These are phyloP conservation scores for Botryotinia convoluta DNA, from an alignment of 2,329 filamentous ascomycete genomes.

Conservation along the genomic window DNA sequence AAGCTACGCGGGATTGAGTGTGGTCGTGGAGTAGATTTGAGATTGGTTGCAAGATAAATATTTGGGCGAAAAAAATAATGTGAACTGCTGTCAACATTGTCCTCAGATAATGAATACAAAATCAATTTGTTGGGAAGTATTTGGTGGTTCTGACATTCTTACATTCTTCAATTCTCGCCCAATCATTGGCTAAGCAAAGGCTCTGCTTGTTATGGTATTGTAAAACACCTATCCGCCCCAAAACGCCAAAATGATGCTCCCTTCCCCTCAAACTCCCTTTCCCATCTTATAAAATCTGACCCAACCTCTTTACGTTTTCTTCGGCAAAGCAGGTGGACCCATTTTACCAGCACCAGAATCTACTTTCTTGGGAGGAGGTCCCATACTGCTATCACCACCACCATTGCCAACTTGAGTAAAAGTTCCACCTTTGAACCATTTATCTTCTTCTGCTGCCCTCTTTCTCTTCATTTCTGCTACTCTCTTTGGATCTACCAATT, in stretches of 20 bases:
- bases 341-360: conserved; percentile 60
- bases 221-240: not conserved
- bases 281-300: not conserved
- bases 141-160: not conserved
- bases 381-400: conserved; percentile 62
- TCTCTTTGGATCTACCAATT: conserved; percentile 91
- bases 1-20: too few relatives aligned
- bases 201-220: conserved; percentile 1
- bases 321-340: conserved; percentile 37
- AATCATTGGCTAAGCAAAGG: not conserved
- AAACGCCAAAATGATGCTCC: not conserved
- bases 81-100: not conserved
- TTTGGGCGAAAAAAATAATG: not conserved
- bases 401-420: conserved; percentile 80
- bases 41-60: not conserved
- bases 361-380: conserved; percentile 74
- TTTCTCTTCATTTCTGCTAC: conserved; percentile 86
- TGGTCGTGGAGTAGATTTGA: not conserved
- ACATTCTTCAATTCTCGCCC: not conserved
- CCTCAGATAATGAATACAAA: not conserved
- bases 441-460: conserved; percentile 88
- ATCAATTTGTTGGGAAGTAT: not conserved
- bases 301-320: conserved; percentile 5
- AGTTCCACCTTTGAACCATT: conserved; percentile 96
- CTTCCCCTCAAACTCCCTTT: not conserved